Evolutionary conservation across 305 asterid species (phyloP).

Genomic region (Withania somnifera): DNA sequence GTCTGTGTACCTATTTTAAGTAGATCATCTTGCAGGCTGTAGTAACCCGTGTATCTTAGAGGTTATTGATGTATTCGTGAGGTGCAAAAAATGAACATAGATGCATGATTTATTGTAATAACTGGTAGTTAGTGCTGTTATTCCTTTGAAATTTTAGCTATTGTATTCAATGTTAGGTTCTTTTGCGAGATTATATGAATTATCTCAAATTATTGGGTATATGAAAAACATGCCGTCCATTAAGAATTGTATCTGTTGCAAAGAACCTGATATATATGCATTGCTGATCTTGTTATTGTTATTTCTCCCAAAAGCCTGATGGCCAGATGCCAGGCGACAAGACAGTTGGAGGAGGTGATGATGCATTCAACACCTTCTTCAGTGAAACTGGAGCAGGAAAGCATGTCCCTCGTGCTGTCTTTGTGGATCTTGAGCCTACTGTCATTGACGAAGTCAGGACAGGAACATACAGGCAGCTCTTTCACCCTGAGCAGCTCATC

Average conservation of each 20-base stretch:
- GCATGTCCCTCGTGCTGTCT: conserved; percentile 21
- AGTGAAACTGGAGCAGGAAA: conserved; percentile 20
- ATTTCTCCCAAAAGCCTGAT: conserved; percentile 6
- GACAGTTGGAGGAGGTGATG: conserved; percentile 17
- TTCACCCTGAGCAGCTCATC: conserved; percentile 23
- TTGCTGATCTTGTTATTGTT: not conserved
- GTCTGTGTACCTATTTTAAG: not conserved
- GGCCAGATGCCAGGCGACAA: conserved; percentile 21
- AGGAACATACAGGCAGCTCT: conserved; percentile 16
- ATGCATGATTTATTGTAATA: not conserved
- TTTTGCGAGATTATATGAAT: not conserved
- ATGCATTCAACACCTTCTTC: conserved; percentile 24
- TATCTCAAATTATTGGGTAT: not conserved
- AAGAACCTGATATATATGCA: not conserved
- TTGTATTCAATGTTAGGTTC: not conserved
- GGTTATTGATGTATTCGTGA: not conserved
- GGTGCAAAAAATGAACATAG: not conserved
- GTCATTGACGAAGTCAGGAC: conserved; percentile 20
- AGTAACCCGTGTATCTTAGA: not conserved
- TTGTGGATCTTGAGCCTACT: conserved; percentile 22
- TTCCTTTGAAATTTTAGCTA: not conserved
- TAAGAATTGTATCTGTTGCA: not conserved
- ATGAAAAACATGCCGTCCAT: not conserved
- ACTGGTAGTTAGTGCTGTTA: not conserved
- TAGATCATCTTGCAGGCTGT: not conserved